Evolutionary conservation across 139 green algal species (phyloP).

Genomic region (Parachlorella kessleri): DNA sequence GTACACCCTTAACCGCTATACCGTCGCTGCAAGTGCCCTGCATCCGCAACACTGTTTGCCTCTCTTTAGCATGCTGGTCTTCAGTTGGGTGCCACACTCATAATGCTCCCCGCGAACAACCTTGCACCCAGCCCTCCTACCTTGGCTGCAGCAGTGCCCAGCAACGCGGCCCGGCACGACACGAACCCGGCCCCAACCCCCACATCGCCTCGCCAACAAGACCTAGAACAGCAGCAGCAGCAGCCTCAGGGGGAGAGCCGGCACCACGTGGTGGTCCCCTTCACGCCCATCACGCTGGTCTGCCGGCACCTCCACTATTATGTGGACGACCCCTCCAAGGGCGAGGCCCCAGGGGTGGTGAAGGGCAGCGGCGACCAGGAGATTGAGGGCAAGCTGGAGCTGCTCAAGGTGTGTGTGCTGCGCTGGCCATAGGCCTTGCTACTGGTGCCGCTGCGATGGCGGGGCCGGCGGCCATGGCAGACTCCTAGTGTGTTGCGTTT

Average conservation of each 20-base stretch:
- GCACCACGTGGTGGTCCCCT: slow-evolving; percentile 48
- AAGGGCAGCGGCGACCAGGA: slow-evolving; percentile 42
- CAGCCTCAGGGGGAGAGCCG: not conserved
- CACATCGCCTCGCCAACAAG: not conserved
- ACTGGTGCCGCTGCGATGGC: too few relatives aligned
- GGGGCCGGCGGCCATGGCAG: too few relatives aligned
- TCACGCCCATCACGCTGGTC: slow-evolving; percentile 68
- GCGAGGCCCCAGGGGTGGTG: slow-evolving; percentile 25
- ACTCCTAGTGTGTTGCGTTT: too few relatives aligned
- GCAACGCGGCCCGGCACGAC: not conserved
- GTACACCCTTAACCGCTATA: too few relatives aligned
- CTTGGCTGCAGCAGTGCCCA: not conserved
- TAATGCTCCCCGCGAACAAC: too few relatives aligned
- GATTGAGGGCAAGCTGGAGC: slow-evolving; percentile 52
- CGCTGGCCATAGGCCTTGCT: too few relatives aligned
- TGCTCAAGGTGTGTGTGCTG: slow-evolving; percentile 44
- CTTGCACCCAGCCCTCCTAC: not conserved
- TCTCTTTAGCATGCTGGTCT: too few relatives aligned
- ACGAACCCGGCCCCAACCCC: not conserved
- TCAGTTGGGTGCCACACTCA: too few relatives aligned
- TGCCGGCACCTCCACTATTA: slow-evolving; percentile 62
- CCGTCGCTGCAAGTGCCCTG: too few relatives aligned
- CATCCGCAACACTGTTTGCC: too few relatives aligned
- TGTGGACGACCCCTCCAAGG: slow-evolving; percentile 61
- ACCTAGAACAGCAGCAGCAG: not conserved